Conservation (phyloP, 352 stramenopile genomes). For the Globisporangium cylindrosporum region DNA sequence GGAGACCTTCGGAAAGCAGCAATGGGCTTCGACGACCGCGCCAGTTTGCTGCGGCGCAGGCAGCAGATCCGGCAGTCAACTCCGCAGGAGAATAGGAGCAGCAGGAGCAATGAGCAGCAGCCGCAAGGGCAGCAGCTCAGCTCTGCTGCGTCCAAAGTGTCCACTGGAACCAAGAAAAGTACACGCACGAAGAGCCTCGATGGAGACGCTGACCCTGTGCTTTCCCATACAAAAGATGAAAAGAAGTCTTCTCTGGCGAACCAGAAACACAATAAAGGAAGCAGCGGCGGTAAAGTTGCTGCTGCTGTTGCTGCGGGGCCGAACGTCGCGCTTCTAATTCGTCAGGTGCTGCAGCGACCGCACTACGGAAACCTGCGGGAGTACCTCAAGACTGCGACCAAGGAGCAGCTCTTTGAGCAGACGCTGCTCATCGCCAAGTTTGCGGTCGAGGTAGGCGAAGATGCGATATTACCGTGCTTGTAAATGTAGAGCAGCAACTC, state of each 20-base stretch:
- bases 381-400: slow-evolving; percentile 35
- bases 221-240: neutral
- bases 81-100: slow-evolving; percentile 20
- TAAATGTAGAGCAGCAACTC: neutral
- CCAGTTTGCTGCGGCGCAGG: slow-evolving; percentile 29
- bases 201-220: neutral
- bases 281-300: neutral
- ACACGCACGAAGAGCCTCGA: slow-evolving; percentile 15
- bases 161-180: neutral
- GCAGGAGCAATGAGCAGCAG: slow-evolving; percentile 16
- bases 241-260: slow-evolving; percentile 1
- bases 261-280: neutral
- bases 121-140: neutral
- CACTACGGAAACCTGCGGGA: slow-evolving; percentile 36
- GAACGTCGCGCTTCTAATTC: slow-evolving; percentile 40
- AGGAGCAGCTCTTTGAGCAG: slow-evolving; percentile 48
- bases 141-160: neutral
- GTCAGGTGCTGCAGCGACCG: slow-evolving; percentile 47
- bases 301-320: slow-evolving; percentile 5
- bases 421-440: slow-evolving; percentile 39
- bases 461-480: too few relatives aligned
- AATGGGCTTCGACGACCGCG: slow-evolving; percentile 26
- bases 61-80: slow-evolving; percentile 29
- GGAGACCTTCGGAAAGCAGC: too few relatives aligned
- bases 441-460: slow-evolving; percentile 34